Percentiles rank a stretch among this genome's conserved stretches.
phyloP scores from a whole-genome alignment of 2,329 filamentous ascomycete genomes.

The Fusarium torreyae region DNA sequence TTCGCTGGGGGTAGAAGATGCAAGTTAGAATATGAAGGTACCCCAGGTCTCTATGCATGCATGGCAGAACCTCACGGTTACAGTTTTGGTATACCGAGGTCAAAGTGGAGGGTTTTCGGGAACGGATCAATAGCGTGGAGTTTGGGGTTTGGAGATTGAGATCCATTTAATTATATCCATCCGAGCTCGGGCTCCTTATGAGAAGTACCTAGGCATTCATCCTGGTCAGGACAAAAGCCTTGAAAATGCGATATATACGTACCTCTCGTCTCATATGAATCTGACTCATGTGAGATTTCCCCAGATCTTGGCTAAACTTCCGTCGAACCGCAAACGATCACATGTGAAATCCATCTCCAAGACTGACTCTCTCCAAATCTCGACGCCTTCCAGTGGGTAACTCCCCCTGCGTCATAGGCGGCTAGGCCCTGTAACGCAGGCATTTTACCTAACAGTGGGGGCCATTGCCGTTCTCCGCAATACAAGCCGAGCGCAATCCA shows the following conservation, averaged over 20 bases:
- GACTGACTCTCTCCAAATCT: conserved; percentile 21
- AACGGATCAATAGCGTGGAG: conserved; percentile 30
- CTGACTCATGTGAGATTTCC: conserved; percentile 32
- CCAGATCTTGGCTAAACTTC: conserved; percentile 39
- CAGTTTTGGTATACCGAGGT: conserved; percentile 38
- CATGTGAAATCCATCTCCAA: conserved; percentile 39
- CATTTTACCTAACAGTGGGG: conserved; percentile 10
- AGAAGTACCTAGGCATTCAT: conserved; percentile 1
- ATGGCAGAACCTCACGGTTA: conserved; percentile 29
- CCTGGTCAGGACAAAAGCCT: not conserved
- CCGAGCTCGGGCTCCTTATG: conserved; percentile 4
- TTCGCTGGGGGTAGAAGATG: not conserved
- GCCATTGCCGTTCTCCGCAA: conserved; percentile 40
- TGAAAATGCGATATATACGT: conserved; percentile 10
- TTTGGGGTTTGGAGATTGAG: conserved; percentile 23
- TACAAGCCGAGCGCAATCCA: conserved; percentile 40
- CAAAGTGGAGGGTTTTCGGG: conserved; percentile 37
- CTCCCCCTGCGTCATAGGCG: conserved; percentile 40
- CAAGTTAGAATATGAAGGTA: not conserved
- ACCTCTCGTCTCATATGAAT: conserved; percentile 22
- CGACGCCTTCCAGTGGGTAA: conserved; percentile 19
- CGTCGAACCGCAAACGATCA: conserved; percentile 29
- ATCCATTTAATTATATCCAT: conserved; percentile 9
- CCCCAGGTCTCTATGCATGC: not conserved
- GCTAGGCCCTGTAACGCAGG: conserved; percentile 15